Conservation (phyloP, 495 filamentous ascomycete species). For the Hyaloscypha finlandica region DNA sequence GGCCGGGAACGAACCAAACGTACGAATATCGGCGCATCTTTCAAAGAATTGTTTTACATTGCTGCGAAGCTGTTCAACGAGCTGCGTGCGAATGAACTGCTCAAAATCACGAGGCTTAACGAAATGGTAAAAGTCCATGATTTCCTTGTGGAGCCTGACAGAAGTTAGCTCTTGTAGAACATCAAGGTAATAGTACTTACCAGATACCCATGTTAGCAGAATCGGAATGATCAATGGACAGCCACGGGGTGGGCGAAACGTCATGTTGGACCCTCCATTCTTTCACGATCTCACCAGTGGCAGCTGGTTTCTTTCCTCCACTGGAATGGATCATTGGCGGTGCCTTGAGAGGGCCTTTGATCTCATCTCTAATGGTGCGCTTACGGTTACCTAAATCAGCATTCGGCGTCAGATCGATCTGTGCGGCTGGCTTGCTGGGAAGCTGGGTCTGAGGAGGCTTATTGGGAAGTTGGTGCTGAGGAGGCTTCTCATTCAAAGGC, state of each 20-base stretch:
- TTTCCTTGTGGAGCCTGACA: conserved; percentile 75
- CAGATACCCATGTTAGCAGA: conserved; percentile 48
- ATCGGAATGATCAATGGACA: conserved; percentile 48
- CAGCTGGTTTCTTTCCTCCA: conserved; percentile 35
- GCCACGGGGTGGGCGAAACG: conserved; percentile 64
- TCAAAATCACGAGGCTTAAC: conserved; percentile 78
- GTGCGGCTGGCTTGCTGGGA: conserved; percentile 7
- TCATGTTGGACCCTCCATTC: conserved; percentile 53
- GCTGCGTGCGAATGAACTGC: conserved; percentile 65
- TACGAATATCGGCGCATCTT: conserved; percentile 57
- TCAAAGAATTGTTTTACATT: conserved; percentile 51
- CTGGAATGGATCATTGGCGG: conserved; percentile 41
- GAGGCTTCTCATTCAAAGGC: background rate
- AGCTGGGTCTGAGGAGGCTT: background rate
- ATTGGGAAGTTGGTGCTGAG: background rate
- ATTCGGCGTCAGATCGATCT: conserved; percentile 32
- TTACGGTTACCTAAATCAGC: conserved; percentile 57
- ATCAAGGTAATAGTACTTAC: conserved; percentile 38
- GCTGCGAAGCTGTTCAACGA: conserved; percentile 65
- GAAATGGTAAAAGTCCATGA: conserved; percentile 85
- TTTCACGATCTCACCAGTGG: conserved; percentile 50
- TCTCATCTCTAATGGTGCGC: conserved; percentile 68
- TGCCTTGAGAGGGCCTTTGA: conserved; percentile 45
- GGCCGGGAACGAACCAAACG: conserved; percentile 90
- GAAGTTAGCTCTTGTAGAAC: conserved; percentile 16